These are phyloP conservation scores for Cyclospora cayetanensis DNA, from an alignment of 169 alveolate genomes.

Conservation along the genomic window DNA sequence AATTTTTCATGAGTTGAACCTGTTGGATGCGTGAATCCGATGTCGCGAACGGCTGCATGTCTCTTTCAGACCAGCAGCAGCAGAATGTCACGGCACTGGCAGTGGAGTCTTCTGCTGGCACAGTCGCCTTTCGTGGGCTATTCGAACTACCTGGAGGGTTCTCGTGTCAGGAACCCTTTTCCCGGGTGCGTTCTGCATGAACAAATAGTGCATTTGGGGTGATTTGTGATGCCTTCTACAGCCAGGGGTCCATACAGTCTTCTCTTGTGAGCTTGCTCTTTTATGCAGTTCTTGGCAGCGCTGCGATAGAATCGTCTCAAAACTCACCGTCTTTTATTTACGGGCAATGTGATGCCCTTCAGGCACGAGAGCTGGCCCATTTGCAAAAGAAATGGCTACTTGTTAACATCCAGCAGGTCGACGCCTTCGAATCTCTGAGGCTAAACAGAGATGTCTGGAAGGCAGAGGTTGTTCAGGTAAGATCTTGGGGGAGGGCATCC, in stretches of 20 bases:
- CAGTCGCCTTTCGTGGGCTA: conserved; percentile 34
- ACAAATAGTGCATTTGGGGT: not conserved
- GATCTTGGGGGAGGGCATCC: too few relatives aligned
- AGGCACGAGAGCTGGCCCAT: conserved; percentile 66
- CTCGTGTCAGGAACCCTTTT: conserved; percentile 19
- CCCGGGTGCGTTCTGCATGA: not conserved
- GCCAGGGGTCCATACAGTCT: not conserved
- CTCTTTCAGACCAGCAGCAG: too few relatives aligned
- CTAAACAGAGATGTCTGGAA: conserved; percentile 70
- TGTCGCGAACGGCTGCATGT: too few relatives aligned
- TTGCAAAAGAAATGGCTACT: conserved; percentile 63
- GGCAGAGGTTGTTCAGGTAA: conserved; percentile 64
- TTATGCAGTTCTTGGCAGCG: not conserved
- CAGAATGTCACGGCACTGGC: conserved; percentile 30
- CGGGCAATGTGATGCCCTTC: not conserved
- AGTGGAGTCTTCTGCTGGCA: conserved; percentile 41
- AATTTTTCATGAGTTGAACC: too few relatives aligned
- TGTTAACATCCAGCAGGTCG: conserved; percentile 70
- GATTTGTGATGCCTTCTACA: not conserved
- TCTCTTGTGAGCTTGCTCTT: not conserved
- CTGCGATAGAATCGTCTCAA: not conserved
- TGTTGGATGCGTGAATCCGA: too few relatives aligned
- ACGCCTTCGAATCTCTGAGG: conserved; percentile 65
- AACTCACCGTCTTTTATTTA: not conserved
- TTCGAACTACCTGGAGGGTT: conserved; percentile 36